phyloP scores from a whole-genome alignment of 805 yeast species.

The Teunomyces cretensis region DNA sequence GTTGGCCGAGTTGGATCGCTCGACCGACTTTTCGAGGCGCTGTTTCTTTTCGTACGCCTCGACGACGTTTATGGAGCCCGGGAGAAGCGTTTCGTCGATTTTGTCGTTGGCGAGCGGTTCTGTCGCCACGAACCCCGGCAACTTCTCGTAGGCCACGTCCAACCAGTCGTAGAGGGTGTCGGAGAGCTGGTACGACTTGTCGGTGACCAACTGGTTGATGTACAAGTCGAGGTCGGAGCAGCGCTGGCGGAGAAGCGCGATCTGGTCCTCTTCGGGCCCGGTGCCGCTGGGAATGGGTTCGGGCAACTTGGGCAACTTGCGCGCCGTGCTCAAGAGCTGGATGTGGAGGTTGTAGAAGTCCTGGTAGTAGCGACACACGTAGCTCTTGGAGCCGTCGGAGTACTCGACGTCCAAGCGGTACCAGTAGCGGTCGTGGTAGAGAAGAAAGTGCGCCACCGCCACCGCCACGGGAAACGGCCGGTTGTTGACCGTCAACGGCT shows the following conservation, averaged over 20 bases:
- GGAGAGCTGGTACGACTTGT: conserved; percentile 26
- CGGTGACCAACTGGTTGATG: conserved; percentile 32
- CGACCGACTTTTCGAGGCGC: not conserved
- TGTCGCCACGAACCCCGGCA: conserved; percentile 22
- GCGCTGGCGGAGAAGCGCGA: conserved; percentile 29
- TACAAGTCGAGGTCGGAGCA: conserved; percentile 43
- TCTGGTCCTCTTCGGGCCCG: conserved; percentile 11
- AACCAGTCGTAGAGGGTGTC: conserved; percentile 30
- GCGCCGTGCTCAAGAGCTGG: conserved; percentile 14
- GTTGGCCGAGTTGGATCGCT: not conserved
- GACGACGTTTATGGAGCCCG: conserved; percentile 15
- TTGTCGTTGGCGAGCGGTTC: conserved; percentile 19
- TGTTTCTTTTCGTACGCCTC: not conserved
- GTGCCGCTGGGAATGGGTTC: conserved; percentile 42
- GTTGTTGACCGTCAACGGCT: conserved; percentile 29
- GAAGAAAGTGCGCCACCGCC: conserved; percentile 39
- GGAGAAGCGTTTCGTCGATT: conserved; percentile 19
- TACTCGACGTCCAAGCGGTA: conserved; percentile 45
- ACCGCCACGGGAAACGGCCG: conserved; percentile 33
- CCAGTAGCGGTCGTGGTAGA: conserved; percentile 48
- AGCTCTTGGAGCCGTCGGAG: conserved; percentile 34
- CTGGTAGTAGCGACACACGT: conserved; percentile 49
- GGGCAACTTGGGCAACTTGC: conserved; percentile 42
- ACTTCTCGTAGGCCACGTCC: conserved; percentile 19
- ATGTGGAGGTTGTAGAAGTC: conserved; percentile 50